These are phyloP conservation scores for Coprinopsis cinerea DNA, from an alignment of 768 basidiomycete species.

Conservation along the genomic window DNA sequence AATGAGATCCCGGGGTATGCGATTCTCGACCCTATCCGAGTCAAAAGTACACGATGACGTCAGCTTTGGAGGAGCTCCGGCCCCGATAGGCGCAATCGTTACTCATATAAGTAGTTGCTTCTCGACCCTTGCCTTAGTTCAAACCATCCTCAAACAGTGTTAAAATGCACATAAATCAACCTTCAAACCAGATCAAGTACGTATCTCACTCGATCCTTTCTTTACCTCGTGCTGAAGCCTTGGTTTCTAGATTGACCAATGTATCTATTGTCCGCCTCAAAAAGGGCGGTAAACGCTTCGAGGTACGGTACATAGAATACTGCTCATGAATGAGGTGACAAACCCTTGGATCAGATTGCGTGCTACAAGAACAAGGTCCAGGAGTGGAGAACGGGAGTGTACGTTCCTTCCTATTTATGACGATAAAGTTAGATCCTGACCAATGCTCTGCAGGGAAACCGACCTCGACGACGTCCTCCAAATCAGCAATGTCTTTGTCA, in stretches of 20 bases:
- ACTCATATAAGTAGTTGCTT: too few species aligned
- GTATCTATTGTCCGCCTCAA: slow-evolving; percentile 94
- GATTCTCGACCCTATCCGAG: too few species aligned
- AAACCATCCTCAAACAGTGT: slow-evolving; percentile 5
- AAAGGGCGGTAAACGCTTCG: slow-evolving; percentile 97
- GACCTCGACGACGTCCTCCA: slow-evolving; percentile 94
- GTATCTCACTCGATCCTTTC: slow-evolving; percentile 7
- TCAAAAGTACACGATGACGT: too few species aligned
- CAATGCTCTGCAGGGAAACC: slow-evolving; percentile 57
- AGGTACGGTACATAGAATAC: slow-evolving; percentile 44
- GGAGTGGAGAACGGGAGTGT: slow-evolving; percentile 92
- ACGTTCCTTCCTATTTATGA: slow-evolving; percentile 23
- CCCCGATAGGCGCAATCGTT: too few species aligned
- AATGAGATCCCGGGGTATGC: too few species aligned
- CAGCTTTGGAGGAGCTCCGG: too few species aligned
- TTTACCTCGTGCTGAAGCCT: slow-evolving; percentile 4
- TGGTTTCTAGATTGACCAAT: slow-evolving; percentile 84
- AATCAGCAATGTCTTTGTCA: slow-evolving; percentile 91
- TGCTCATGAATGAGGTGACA: not conserved
- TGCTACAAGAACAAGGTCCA: slow-evolving; percentile 99
- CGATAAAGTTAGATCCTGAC: not conserved
- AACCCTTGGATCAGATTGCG: slow-evolving; percentile 55
- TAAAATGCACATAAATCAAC: slow-evolving; percentile 66
- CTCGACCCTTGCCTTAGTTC: not conserved
- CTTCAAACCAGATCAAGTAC: slow-evolving; percentile 88